phyloP scores from a whole-genome alignment of 2,329 filamentous ascomycete species.

The Chaetomium globosum region DNA sequence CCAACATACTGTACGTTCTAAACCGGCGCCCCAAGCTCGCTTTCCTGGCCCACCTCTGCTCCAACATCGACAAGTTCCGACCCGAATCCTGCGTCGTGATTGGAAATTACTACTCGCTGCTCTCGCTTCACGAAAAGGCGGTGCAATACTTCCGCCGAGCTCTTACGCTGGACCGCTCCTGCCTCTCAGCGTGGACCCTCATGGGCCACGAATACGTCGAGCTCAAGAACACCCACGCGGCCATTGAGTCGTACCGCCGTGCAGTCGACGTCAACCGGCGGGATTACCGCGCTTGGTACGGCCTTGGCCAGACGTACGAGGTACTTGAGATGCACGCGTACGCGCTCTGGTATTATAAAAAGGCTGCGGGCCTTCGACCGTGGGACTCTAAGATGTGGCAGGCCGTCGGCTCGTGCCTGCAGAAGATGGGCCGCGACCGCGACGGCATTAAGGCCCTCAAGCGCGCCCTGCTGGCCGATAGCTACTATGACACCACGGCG shows the following conservation, averaged over 20 bases:
- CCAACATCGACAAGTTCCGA: conserved; percentile 89
- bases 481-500: conserved; percentile 70
- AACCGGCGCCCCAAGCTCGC: conserved; percentile 84
- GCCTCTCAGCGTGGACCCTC: conserved; percentile 93
- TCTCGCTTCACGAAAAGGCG: conserved; percentile 95
- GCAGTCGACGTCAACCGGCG: conserved; percentile 95
- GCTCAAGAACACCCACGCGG: conserved; percentile 96
- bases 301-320: conserved; percentile 94
- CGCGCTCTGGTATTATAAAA: conserved; percentile 96
- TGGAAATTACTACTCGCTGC: conserved; percentile 93
- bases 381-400: conserved; percentile 99
- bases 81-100: conserved; percentile 96
- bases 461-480: conserved; percentile 83
- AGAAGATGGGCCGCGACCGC: conserved; percentile 82
- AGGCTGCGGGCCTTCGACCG: conserved; percentile 86
- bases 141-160: conserved; percentile 97
- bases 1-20: conserved; percentile 95
- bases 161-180: conserved; percentile 84
- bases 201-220: conserved; percentile 99
- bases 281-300: conserved; percentile 98
- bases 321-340: conserved; percentile 98
- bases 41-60: conserved; percentile 88
- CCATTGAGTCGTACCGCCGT: conserved; percentile 93
- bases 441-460: conserved; percentile 96
- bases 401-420: conserved; percentile 87